These are phyloP conservation scores for Paecilomyces dactylethromorphus DNA, from an alignment of 2,329 filamentous ascomycete genomes.

Conservation along the genomic window DNA sequence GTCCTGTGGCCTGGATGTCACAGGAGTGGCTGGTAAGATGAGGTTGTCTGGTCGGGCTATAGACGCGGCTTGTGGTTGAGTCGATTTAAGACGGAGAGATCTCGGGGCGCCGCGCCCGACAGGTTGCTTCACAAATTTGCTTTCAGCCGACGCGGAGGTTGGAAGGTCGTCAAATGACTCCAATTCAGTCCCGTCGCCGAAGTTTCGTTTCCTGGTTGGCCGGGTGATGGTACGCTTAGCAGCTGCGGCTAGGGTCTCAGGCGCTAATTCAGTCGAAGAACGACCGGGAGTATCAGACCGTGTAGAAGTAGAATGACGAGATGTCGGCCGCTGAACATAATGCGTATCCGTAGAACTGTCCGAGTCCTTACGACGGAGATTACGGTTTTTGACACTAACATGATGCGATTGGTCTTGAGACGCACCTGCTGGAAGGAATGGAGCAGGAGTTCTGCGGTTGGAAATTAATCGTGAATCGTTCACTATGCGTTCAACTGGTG, in stretches of 20 bases:
- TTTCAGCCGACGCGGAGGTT: slow-evolving; percentile 76
- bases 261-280: slow-evolving; percentile 40
- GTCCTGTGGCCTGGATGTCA: slow-evolving; percentile 43
- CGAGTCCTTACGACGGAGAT: slow-evolving; percentile 75
- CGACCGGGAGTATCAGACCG: slow-evolving; percentile 45
- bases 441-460: slow-evolving; percentile 56
- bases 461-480: slow-evolving; percentile 29
- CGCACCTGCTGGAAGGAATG: slow-evolving; percentile 73
- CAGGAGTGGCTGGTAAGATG: slow-evolving; percentile 51
- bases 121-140: slow-evolving; percentile 74
- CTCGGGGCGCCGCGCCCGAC: slow-evolving; percentile 62
- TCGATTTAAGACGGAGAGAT: slow-evolving; percentile 47
- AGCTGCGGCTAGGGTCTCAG: slow-evolving; percentile 46
- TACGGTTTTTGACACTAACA: slow-evolving; percentile 62
- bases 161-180: slow-evolving; percentile 93
- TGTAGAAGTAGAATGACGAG: slow-evolving; percentile 33
- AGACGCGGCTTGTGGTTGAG: slow-evolving; percentile 31
- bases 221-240: slow-evolving; percentile 67
- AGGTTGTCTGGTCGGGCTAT: slow-evolving; percentile 32
- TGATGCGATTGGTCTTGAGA: slow-evolving; percentile 73
- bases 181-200: slow-evolving; percentile 87
- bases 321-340: slow-evolving; percentile 32
- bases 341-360: slow-evolving; percentile 55
- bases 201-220: slow-evolving; percentile 64
- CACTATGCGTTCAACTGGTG: slow-evolving; percentile 57